Percentiles rank a stretch among this genome's conserved stretches.
Conservation (phyloP, 768 basidiomycete species). For the Omphalotus guepiniiformis region DNA sequence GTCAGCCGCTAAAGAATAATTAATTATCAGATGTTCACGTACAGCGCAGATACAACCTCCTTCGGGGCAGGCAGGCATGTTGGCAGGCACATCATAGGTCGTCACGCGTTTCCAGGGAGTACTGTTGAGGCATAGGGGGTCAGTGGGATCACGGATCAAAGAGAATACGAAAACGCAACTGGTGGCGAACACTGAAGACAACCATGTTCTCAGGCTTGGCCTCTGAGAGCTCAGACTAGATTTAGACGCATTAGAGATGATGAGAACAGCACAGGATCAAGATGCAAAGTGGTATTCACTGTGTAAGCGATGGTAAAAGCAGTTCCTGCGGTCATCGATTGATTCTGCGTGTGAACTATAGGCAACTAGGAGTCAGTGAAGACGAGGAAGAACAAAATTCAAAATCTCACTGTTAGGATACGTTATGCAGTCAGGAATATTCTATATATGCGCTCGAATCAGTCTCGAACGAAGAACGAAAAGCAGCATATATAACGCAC, state of each 20-base stretch:
- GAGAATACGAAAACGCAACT: constrained; percentile 31
- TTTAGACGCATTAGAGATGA: background rate
- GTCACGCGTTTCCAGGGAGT: constrained; percentile 51
- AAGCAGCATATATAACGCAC: constrained; percentile 24
- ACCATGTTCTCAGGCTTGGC: constrained; percentile 46
- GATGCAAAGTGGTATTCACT: constrained; percentile 20
- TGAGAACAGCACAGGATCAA: background rate
- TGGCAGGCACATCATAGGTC: constrained; percentile 43
- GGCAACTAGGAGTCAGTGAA: background rate
- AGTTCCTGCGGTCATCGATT: constrained; percentile 48
- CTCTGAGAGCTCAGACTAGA: constrained; percentile 40
- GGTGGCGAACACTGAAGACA: constrained; percentile 46
- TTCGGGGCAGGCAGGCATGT: constrained; percentile 44
- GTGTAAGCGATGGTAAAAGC: constrained; percentile 53
- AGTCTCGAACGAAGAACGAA: background rate
- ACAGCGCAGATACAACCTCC: constrained; percentile 52
- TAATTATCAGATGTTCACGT: no score
- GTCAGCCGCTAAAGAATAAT: background rate
- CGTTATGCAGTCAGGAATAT: constrained; percentile 38
- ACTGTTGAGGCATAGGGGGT: no score
- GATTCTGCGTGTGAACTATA: constrained; percentile 50
- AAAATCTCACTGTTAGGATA: constrained; percentile 42
- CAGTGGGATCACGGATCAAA: no score
- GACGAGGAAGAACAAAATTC: background rate
- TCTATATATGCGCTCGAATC: constrained; percentile 19